Percentiles rank a stretch among this genome's conserved stretches.
Conservation (phyloP, 768 basidiomycete genomes). For the Boletus rufocinnamomeus region DNA sequence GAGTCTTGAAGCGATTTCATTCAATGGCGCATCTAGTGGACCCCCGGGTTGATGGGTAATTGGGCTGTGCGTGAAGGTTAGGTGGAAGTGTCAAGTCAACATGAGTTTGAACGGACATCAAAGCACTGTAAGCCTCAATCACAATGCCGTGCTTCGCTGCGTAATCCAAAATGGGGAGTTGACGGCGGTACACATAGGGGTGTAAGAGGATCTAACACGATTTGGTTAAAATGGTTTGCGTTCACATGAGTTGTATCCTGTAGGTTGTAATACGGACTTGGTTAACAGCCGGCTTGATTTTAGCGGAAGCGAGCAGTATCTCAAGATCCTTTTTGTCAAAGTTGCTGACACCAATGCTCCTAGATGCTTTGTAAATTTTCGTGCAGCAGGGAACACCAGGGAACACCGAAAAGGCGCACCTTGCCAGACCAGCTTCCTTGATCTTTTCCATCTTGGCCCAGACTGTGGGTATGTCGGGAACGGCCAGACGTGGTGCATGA, state of each 20-base stretch:
- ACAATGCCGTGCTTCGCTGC: conserved; percentile 59
- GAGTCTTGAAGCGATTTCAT: conserved; percentile 51
- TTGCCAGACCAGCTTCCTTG: conserved; percentile 56
- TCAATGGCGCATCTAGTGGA: conserved; percentile 61
- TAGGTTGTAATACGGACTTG: conserved; percentile 54
- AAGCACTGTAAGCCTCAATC: conserved; percentile 70
- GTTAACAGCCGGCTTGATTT: conserved; percentile 66
- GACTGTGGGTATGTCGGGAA: conserved; percentile 58
- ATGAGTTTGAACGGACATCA: conserved; percentile 47
- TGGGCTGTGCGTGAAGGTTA: conserved; percentile 43
- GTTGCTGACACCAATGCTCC: conserved; percentile 76
- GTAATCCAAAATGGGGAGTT: conserved; percentile 58
- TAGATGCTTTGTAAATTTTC: conserved; percentile 23
- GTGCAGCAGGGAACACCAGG: neutral
- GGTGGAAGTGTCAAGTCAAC: neutral
- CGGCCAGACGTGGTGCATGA: conserved; percentile 54
- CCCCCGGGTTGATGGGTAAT: conserved; percentile 61
- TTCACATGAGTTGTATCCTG: neutral
- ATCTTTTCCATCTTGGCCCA: conserved; percentile 68
- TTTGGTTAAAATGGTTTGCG: neutral
- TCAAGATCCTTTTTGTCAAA: conserved; percentile 57
- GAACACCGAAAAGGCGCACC: conserved; percentile 38
- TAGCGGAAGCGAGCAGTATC: conserved; percentile 56
- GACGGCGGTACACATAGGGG: conserved; percentile 63
- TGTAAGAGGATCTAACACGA: conserved; percentile 61